Conservation (phyloP, 2,329 filamentous ascomycete genomes). For the Triangularia verruculosa region DNA sequence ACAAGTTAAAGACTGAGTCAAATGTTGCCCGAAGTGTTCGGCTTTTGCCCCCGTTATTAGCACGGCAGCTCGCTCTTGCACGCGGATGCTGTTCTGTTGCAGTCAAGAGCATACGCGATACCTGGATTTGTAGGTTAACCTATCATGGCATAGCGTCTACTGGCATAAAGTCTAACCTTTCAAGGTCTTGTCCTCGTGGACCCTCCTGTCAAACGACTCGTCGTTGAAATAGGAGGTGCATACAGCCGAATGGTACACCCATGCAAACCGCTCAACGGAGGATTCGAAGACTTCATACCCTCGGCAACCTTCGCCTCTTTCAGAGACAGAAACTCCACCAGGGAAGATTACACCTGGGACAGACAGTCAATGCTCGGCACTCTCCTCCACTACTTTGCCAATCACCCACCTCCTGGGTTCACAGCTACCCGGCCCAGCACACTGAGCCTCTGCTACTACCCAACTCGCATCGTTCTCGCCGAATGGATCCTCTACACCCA, state of each 20-base stretch:
- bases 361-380: constrained; percentile 7
- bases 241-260: not conserved
- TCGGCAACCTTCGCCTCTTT: constrained; percentile 12
- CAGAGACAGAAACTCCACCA: not conserved
- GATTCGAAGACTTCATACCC: constrained; percentile 14
- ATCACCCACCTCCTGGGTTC: constrained; percentile 1
- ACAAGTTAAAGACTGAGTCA: constrained; percentile 11
- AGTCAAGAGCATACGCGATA: constrained; percentile 1
- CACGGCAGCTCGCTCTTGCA: constrained; percentile 15
- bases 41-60: constrained; percentile 9
- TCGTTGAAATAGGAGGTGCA: constrained; percentile 1
- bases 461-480: constrained; percentile 21
- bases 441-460: constrained; percentile 21
- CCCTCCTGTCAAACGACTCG: not conserved
- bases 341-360: not conserved
- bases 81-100: constrained; percentile 14
- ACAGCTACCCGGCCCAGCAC: constrained; percentile 7
- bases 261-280: constrained; percentile 8
- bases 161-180: not conserved
- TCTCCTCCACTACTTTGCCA: constrained; percentile 12
- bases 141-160: not conserved
- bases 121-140: constrained; percentile 17
- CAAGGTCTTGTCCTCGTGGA: constrained; percentile 12
- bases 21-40: constrained; percentile 14
- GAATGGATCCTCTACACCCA: constrained; percentile 25